These are phyloP conservation scores for Xylaria sp. DNA, from an alignment of 2,329 filamentous ascomycete genomes.

Conservation along the genomic window DNA sequence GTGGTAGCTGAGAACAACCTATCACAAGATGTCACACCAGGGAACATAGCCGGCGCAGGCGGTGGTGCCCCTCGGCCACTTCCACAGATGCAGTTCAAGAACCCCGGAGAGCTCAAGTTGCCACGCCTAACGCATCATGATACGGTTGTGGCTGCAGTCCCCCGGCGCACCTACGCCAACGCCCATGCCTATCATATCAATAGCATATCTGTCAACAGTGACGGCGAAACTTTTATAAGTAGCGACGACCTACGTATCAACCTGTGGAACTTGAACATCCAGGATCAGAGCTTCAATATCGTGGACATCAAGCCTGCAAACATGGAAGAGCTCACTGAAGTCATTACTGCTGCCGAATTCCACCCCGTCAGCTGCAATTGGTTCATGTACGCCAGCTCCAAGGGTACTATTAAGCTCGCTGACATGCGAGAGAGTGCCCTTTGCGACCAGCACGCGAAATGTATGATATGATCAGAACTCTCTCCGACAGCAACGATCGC, in stretches of 20 bases:
- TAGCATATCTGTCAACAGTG: conserved; percentile 99
- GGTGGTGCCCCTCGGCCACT: conserved; percentile 80
- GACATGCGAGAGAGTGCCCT: conserved; percentile 98
- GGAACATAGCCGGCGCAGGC: conserved; percentile 72
- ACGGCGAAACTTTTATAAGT: conserved; percentile 99
- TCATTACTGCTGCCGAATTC: conserved; percentile 98
- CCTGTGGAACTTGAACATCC: conserved; percentile 98
- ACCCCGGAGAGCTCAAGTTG: conserved; percentile 85
- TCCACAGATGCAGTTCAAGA: conserved; percentile 79
- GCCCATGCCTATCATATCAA: conserved; percentile 99
- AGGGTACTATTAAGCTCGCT: conserved; percentile 97
- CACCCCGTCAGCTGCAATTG: conserved; percentile 97
- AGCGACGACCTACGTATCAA: conserved; percentile 98
- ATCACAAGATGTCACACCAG: conserved; percentile 89
- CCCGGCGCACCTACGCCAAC: conserved; percentile 95
- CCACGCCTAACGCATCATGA: conserved; percentile 97
- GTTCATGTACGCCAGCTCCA: conserved; percentile 99
- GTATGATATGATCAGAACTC: conserved; percentile 61
- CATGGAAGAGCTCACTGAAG: conserved; percentile 99
- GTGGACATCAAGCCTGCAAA: conserved; percentile 99
- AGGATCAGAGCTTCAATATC: conserved; percentile 99
- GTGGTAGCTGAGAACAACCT: conserved; percentile 99
- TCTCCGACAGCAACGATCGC: not conserved
- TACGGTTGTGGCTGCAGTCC: conserved; percentile 95
- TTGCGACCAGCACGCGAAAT: conserved; percentile 94